phyloP scores from a whole-genome alignment of 805 yeast genomes.

The Zygosaccharomyces bailii region DNA sequence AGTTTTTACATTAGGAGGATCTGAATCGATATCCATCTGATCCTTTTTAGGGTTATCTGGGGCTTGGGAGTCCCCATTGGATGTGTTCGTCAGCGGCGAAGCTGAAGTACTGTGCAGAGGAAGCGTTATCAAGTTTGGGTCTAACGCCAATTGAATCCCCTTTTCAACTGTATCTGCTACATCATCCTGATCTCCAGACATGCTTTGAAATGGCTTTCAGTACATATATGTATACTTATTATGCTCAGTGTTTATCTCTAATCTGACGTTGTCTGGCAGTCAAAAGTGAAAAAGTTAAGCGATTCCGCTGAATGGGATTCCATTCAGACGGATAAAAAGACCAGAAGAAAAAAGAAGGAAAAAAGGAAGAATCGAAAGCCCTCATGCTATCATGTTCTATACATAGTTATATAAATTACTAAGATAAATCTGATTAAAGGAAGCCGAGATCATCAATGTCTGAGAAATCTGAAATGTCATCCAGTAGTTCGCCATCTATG shows the following conservation, averaged over 20 bases:
- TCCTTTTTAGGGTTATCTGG: conserved; percentile 9
- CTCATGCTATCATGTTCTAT: conserved; percentile 3
- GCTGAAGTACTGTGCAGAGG: conserved; percentile 15
- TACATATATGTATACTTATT: background rate
- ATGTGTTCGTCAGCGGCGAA: conserved; percentile 10
- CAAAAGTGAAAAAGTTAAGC: background rate
- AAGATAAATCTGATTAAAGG: conserved; percentile 14
- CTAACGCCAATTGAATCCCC: conserved; percentile 34
- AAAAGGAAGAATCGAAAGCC: background rate
- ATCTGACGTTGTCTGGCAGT: background rate
- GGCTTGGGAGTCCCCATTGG: conserved; percentile 5
- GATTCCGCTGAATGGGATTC: no score
- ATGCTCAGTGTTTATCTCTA: no score
- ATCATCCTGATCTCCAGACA: conserved; percentile 1
- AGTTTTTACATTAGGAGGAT: conserved; percentile 3
- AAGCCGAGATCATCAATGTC: conserved; percentile 35
- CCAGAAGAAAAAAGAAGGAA: background rate
- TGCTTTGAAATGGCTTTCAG: background rate
- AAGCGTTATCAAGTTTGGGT: conserved; percentile 33
- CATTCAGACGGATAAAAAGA: no score
- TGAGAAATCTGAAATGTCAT: conserved; percentile 35
- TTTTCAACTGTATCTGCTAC: conserved; percentile 6
- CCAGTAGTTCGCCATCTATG: conserved; percentile 25
- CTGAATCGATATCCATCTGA: conserved; percentile 7
- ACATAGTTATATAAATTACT: conserved; percentile 1